phyloP scores from a whole-genome alignment of 2,329 filamentous ascomycete species.

The Microdochium paspali region DNA sequence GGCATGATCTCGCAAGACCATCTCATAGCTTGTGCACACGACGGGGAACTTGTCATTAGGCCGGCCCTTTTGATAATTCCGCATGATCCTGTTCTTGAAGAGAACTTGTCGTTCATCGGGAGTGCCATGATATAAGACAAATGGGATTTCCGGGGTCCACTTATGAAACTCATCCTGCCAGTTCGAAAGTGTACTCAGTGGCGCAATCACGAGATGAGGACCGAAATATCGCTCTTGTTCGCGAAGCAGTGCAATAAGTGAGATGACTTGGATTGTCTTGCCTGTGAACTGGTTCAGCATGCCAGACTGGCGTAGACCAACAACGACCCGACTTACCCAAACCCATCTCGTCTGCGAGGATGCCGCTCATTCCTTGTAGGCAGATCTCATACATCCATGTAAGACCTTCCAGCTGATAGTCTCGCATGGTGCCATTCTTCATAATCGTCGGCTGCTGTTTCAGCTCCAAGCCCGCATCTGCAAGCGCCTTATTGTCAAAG shows the following conservation, averaged over 20 bases:
- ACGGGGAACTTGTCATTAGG: conserved; percentile 69
- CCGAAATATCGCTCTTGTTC: conserved; percentile 78
- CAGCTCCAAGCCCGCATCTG: conserved; percentile 62
- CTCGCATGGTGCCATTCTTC: conserved; percentile 80
- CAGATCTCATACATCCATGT: conserved; percentile 89
- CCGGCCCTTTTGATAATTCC: conserved; percentile 51
- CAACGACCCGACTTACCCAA: conserved; percentile 36
- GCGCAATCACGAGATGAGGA: conserved; percentile 84
- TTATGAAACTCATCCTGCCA: conserved; percentile 91
- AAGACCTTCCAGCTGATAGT: conserved; percentile 87
- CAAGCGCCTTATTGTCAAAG: conserved; percentile 48
- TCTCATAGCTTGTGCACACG: conserved; percentile 92
- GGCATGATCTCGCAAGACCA: conserved; percentile 83
- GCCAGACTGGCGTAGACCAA: not conserved
- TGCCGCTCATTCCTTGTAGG: conserved; percentile 78
- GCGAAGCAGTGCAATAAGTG: conserved; percentile 75
- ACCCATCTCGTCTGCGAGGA: conserved; percentile 91
- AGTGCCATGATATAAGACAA: conserved; percentile 82
- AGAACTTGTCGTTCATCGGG: conserved; percentile 69
- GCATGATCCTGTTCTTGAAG: conserved; percentile 62
- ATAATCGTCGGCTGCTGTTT: conserved; percentile 81
- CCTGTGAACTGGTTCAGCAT: conserved; percentile 31
- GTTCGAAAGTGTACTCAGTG: conserved; percentile 84
- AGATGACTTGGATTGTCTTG: conserved; percentile 88
- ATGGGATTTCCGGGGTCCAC: conserved; percentile 84